Evolutionary conservation across 2,329 filamentous ascomycete genomes (phyloP), one percentile per base, ranked within the genome.

Genomic region (Fusarium sp.): DNA sequence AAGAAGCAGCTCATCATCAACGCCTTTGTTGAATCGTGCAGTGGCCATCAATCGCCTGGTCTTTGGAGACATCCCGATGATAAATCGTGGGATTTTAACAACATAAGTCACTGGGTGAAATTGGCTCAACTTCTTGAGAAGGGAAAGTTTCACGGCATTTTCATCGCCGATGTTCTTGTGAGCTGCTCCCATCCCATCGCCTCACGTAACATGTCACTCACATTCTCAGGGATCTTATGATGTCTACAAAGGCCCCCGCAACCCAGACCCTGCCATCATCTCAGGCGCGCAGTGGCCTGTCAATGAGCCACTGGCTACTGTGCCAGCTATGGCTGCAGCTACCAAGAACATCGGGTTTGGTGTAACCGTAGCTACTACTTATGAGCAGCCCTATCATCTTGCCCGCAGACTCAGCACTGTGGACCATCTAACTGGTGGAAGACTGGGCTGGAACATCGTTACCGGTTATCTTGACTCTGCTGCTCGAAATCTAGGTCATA

Each of bases 401-500:
- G 91, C 91, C 0, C 80, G 91, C 38, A 81, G 90, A 14, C 76
- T 92, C 22, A 90, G 88, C 0, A 92, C 90, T 0, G 83, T 91
- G 0, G 91, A 93, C 73, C 91, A 93, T 75, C 80, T 93, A 6
- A 90, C 0, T 38, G 34, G 34, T n/a, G 34, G 34, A 38, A 86
- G 85, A 29, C 70, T 89, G 6, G 87, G 85, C 25, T 89, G 87
- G 86, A 88, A 87, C 73, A 89, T 93, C 56, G 91, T 93, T 1
- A 92, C 91, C 0, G 88, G 89, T 53, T 93, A 92, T 74, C 83
- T 92, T 0, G 90, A 92, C 75, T 91, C 88, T 2, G 91, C 91
- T 1, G 90, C 91, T 0, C 85, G 85, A 14, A 92, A 92, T 74
- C 80, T 92, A 50, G 89, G 89, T 3, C 84, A 85, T 8, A 25